Conservation (phyloP, 768 basidiomycete genomes). For the Filobasidium floriforme region DNA sequence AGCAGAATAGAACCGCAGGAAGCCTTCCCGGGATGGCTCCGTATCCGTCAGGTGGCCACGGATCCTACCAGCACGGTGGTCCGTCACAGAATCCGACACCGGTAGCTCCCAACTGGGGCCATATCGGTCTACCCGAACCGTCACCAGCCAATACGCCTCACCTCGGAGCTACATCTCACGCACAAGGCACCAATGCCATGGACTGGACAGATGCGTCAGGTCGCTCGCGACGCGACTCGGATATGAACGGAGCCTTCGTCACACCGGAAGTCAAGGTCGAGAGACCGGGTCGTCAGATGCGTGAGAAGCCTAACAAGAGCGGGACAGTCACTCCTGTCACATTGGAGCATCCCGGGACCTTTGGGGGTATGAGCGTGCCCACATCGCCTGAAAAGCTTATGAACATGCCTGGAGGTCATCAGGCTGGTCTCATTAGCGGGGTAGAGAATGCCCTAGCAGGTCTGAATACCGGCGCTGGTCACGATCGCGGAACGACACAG, state of each 20-base stretch:
- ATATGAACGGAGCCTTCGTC: not conserved
- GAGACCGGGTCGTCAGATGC: not conserved
- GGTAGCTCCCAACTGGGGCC: constrained; percentile 4
- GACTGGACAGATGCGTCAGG: not conserved
- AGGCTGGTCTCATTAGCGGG: not conserved
- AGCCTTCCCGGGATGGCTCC: not conserved
- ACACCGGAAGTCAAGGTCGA: not conserved
- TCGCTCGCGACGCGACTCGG: not conserved
- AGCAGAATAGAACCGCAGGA: not conserved
- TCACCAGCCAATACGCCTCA: not conserved
- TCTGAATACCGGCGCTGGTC: not conserved
- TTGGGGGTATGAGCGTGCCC: not conserved
- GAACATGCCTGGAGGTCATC: not conserved
- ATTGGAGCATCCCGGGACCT: not conserved
- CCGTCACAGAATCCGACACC: not conserved
- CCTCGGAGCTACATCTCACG: not conserved
- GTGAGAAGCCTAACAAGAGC: not conserved
- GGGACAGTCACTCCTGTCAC: not conserved
- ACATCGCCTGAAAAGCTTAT: not conserved
- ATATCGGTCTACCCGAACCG: constrained; percentile 5
- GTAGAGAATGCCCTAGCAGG: constrained; percentile 6
- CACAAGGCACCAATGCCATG: not conserved
- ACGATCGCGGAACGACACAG: not conserved
- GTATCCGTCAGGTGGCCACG: not conserved
- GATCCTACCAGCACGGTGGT: not conserved